Evolutionary conservation across 352 stramenopile genomes (phyloP), one percentile per base, ranked within the genome.

Genomic region (Phytophthora meadii): DNA sequence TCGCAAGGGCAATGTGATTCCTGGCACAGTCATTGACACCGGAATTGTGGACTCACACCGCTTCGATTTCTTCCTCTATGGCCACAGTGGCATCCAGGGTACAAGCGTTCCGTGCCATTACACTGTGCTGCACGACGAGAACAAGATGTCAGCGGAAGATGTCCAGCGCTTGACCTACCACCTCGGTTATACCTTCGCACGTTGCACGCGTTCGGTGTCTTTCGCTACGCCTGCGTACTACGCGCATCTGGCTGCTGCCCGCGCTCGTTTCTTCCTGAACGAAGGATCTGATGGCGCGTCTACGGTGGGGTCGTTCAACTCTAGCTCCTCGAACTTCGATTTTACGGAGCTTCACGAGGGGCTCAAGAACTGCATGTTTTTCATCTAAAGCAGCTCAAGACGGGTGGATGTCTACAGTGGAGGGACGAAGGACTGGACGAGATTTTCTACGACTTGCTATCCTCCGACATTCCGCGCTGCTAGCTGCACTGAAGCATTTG

Each of bases 1-100:
- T 67, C 77, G 77, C 47, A 94, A 82, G 14, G 85, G 85, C 27
- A 94, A 94, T 42, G 78, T 91, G 30, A 70, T 83, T 22, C 76
- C 82, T 4, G 84, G 84, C 8, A 95, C 84, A 10, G 84, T 97
- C 9, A 83, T 97, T 10, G 89, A 97, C 56, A 88, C 66, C 8
- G 85, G 81, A 24, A 83, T 97, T 45, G 93, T 88, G 54, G 84
- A 97, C 68, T 88, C 88, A 4, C 77, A 82, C 27, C 85, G 93
- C 44, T 89, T 88, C 55, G 89, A 97, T 66, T 96, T 96, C 52
- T 97, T 93, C 72, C 42, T 97, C 42, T 92, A 90, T 70, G 90
- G 84, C 61, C 89, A 97, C 72, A 82, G 71, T 22, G 88, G 88
- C 3, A 68, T 96, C 30, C 83, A 93, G 58, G 89, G 89, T 17